phyloP scores from a whole-genome alignment of 2,329 filamentous ascomycete genomes.

The Balansia obtecta region DNA sequence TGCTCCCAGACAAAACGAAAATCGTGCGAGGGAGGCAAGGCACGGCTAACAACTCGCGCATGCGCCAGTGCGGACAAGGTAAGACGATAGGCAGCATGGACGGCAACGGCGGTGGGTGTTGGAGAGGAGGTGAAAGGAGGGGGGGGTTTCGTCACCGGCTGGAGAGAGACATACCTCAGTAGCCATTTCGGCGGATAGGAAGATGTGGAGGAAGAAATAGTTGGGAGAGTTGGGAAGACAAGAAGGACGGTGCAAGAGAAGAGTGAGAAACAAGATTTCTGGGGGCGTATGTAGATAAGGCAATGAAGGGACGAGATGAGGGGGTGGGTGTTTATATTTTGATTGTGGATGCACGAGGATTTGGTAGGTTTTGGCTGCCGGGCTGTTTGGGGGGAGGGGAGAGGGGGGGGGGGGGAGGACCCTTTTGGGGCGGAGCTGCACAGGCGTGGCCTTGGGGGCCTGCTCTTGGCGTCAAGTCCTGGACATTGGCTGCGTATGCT shows the following conservation, averaged over 20 bases:
- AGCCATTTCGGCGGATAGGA: constrained; percentile 15
- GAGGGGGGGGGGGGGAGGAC: not conserved
- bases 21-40: not conserved
- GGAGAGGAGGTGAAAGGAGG: constrained; percentile 6
- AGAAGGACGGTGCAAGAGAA: constrained; percentile 11
- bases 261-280: constrained; percentile 12
- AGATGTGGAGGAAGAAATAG: constrained; percentile 1
- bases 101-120: constrained; percentile 2
- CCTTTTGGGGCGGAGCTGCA: constrained; percentile 1
- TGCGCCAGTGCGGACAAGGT: not conserved
- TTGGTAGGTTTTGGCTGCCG: constrained; percentile 4
- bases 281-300: constrained; percentile 10
- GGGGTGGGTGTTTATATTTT: constrained; percentile 20
- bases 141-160: constrained; percentile 1
- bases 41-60: not conserved
- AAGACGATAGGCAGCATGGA: constrained; percentile 1
- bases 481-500: not conserved
- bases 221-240: not conserved
- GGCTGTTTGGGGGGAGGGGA: not conserved
- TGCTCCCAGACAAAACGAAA: not conserved
- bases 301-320: constrained; percentile 15
- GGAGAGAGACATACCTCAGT: constrained; percentile 20
- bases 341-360: constrained; percentile 15
- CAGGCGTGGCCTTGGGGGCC: not conserved
- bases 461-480: not conserved